These are phyloP conservation scores for Rhizophagus sp. DNA, from an alignment of 192 early-diverging fungal genomes.

Conservation along the genomic window DNA sequence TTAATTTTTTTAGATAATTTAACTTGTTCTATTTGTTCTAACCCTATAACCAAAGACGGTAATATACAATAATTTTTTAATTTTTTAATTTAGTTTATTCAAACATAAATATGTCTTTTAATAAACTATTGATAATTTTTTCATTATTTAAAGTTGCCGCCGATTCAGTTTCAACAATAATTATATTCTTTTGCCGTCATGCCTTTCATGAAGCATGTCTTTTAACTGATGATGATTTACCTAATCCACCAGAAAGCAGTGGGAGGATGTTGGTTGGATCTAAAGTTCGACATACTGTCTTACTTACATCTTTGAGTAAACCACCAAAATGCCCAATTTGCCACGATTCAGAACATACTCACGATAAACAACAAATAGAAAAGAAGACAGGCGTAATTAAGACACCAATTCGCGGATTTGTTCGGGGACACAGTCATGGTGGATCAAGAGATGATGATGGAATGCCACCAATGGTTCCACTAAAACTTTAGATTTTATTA, in stretches of 20 bases:
- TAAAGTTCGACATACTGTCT: conserved; percentile 53
- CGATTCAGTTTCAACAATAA: conserved; percentile 41
- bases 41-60: conserved; percentile 42
- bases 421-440: background rate
- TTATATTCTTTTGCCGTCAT: conserved; percentile 93
- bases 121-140: background rate
- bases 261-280: conserved; percentile 31
- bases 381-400: background rate
- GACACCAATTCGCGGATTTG: conserved; percentile 21
- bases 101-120: conserved; percentile 15
- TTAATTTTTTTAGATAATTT: conserved; percentile 40
- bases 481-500: conserved; percentile 13
- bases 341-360: conserved; percentile 39
- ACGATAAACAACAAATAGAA: conserved; percentile 22
- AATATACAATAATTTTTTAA: background rate
- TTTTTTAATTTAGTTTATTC: background rate
- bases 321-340: conserved; percentile 54
- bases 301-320: conserved; percentile 44
- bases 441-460: conserved; percentile 26
- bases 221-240: conserved; percentile 53
- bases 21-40: conserved; percentile 48
- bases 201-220: conserved; percentile 85
- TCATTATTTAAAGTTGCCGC: conserved; percentile 25
- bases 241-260: conserved; percentile 30
- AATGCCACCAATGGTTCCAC: conserved; percentile 32